Evolutionary conservation across 2,329 filamentous ascomycete genomes (phyloP).

Genomic region (Cladosporium sp.): DNA sequence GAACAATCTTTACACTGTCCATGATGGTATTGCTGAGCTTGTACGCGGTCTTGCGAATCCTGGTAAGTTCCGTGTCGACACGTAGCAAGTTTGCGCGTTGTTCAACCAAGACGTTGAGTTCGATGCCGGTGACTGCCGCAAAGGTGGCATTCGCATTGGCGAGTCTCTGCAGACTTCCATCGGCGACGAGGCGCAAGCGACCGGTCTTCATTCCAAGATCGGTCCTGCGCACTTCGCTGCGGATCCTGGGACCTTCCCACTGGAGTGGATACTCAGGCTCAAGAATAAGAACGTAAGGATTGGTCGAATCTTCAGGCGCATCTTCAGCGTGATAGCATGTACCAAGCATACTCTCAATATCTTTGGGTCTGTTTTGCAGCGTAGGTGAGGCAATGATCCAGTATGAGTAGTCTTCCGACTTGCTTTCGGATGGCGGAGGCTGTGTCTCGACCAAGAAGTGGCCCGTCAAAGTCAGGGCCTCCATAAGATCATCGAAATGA

Average conservation of each 20-base stretch:
- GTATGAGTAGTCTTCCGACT: conserved; percentile 52
- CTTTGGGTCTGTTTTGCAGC: conserved; percentile 67
- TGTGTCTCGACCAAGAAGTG: conserved; percentile 78
- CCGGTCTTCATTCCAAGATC: conserved; percentile 81
- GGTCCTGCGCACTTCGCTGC: conserved; percentile 70
- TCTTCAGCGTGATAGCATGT: conserved; percentile 70
- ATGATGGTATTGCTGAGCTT: conserved; percentile 97
- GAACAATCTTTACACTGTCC: conserved; percentile 93
- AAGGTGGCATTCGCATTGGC: conserved; percentile 75
- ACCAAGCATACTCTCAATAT: conserved; percentile 80
- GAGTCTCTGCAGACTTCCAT: conserved; percentile 75
- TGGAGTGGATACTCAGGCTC: conserved; percentile 71
- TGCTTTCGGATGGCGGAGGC: conserved; percentile 53
- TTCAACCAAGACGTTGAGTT: conserved; percentile 84
- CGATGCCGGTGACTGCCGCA: conserved; percentile 73
- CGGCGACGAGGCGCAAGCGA: conserved; percentile 80
- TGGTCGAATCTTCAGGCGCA: conserved; percentile 64
- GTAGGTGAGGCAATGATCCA: conserved; percentile 74
- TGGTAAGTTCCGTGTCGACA: conserved; percentile 84
- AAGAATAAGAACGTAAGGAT: conserved; percentile 81
- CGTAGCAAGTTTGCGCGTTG: conserved; percentile 89
- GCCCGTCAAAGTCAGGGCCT: conserved; percentile 72
- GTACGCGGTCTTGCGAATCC: conserved; percentile 92
- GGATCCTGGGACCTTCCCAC: conserved; percentile 71
- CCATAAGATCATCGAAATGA: conserved; percentile 69